A percentile compares a stretch with the other conserved stretches of the same genome.
These are phyloP conservation scores for Xylariomycetidae sp. DNA, from an alignment of 2,329 filamentous ascomycete genomes.

Conservation along the genomic window DNA sequence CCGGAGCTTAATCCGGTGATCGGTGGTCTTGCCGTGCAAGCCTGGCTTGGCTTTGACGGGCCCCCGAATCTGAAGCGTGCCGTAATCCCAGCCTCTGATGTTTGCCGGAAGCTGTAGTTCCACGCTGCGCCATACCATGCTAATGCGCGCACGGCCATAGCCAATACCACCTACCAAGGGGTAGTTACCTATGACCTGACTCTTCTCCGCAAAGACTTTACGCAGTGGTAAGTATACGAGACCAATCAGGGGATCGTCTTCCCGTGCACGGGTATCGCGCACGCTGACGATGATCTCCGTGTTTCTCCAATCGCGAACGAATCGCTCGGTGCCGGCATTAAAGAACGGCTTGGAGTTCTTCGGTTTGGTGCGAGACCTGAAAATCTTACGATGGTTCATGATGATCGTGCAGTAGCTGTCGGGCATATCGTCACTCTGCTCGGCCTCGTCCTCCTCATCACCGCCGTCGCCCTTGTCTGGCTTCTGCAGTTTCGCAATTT, in stretches of 20 bases:
- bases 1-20: conserved; percentile 52
- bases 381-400: conserved; percentile 64
- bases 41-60: conserved; percentile 38
- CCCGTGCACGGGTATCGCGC: conserved; percentile 60
- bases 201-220: conserved; percentile 55
- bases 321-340: conserved; percentile 69
- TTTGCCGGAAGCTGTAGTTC: conserved; percentile 53
- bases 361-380: conserved; percentile 68
- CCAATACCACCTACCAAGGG: conserved; percentile 68
- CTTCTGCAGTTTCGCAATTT: conserved; percentile 55
- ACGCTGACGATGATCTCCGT: conserved; percentile 64
- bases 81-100: conserved; percentile 64
- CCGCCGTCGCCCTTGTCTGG: conserved; percentile 40
- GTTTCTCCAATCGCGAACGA: conserved; percentile 61
- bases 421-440: conserved; percentile 57
- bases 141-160: conserved; percentile 61
- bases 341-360: conserved; percentile 75
- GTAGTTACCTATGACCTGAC: conserved; percentile 60
- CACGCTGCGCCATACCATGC: conserved; percentile 67
- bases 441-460: conserved; percentile 50
- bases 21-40: conserved; percentile 41
- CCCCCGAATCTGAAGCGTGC: conserved; percentile 60
- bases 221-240: conserved; percentile 62
- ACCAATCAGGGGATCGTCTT: conserved; percentile 64
- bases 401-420: conserved; percentile 69